Evolutionary conservation across 2,329 filamentous ascomycete species (phyloP).

Genomic region (Penicillium fuscoglaucum): DNA sequence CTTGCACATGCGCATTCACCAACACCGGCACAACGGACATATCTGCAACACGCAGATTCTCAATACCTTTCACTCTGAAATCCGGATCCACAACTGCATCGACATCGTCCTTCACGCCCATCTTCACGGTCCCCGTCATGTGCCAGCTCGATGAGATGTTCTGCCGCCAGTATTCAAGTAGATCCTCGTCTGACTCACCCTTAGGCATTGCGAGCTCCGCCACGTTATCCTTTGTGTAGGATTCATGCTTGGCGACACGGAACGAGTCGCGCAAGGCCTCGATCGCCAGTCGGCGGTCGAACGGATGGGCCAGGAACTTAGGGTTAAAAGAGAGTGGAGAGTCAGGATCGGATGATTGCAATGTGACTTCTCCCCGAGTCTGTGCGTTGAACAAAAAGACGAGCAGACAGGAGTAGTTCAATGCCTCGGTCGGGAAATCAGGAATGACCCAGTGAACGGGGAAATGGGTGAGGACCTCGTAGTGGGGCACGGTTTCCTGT

Average conservation of each 20-base stretch:
- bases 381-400: conserved; percentile 58
- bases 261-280: conserved; percentile 50
- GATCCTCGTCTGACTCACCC: conserved; percentile 56
- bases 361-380: conserved; percentile 52
- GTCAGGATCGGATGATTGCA: conserved; percentile 55
- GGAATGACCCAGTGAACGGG: conserved; percentile 48
- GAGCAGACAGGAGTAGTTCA: conserved; percentile 49
- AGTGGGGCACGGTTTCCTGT: conserved; percentile 57
- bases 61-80: conserved; percentile 42
- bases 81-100: conserved; percentile 52
- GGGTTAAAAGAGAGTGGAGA: conserved; percentile 56
- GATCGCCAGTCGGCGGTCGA: conserved; percentile 54
- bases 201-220: conserved; percentile 47
- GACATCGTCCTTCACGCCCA: conserved; percentile 51
- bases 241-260: conserved; percentile 45
- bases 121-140: conserved; percentile 58
- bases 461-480: conserved; percentile 56
- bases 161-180: conserved; percentile 51
- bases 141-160: conserved; percentile 54
- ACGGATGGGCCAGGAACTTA: conserved; percentile 55
- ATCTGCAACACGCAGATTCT: conserved; percentile 45
- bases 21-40: conserved; percentile 46
- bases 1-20: conserved; percentile 53
- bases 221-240: conserved; percentile 49
- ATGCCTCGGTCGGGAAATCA: conserved; percentile 33